Conservation (phyloP, 2,329 filamentous ascomycete species). For the Xylaria arbuscula region DNA sequence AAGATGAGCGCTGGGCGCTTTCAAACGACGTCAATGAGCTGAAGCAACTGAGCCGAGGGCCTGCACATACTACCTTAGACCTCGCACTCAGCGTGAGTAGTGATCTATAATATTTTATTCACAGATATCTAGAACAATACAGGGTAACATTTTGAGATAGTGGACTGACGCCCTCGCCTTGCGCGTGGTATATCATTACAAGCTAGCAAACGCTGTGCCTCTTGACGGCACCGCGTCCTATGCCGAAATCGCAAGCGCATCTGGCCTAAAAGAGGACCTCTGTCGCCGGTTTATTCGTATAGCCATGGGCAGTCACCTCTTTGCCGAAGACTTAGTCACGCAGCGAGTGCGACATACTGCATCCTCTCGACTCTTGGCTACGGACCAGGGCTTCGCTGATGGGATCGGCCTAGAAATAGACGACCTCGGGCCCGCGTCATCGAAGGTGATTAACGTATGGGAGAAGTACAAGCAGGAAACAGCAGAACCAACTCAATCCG, state of each 20-base stretch:
- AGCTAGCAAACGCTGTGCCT: constrained; percentile 32
- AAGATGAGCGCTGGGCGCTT: constrained; percentile 34
- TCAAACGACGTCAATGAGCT: constrained; percentile 24
- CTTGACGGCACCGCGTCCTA: constrained; percentile 30
- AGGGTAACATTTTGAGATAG: constrained; percentile 22
- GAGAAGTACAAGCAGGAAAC: constrained; percentile 25
- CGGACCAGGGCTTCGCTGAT: constrained; percentile 28
- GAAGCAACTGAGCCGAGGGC: constrained; percentile 33
- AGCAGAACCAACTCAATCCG: constrained; percentile 25
- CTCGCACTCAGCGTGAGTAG: constrained; percentile 29
- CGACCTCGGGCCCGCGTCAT: constrained; percentile 32
- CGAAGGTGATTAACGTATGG: constrained; percentile 31
- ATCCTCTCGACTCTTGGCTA: constrained; percentile 30
- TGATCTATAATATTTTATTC: constrained; percentile 12
- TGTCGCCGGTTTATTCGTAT: constrained; percentile 29
- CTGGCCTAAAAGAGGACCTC: constrained; percentile 28
- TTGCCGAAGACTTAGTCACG: constrained; percentile 28
- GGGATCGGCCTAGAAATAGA: constrained; percentile 34
- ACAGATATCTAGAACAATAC: constrained; percentile 12
- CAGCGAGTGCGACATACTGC: constrained; percentile 33
- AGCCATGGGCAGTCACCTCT: constrained; percentile 32
- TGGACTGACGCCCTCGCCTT: constrained; percentile 29
- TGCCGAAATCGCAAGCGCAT: constrained; percentile 31
- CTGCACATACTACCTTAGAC: constrained; percentile 26
- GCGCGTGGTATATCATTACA: constrained; percentile 35